A percentile compares a stretch with the other conserved stretches of the same genome.
Evolutionary conservation across 2,329 filamentous ascomycete genomes (phyloP).

Genomic region (Knoxdaviesia capensis): DNA sequence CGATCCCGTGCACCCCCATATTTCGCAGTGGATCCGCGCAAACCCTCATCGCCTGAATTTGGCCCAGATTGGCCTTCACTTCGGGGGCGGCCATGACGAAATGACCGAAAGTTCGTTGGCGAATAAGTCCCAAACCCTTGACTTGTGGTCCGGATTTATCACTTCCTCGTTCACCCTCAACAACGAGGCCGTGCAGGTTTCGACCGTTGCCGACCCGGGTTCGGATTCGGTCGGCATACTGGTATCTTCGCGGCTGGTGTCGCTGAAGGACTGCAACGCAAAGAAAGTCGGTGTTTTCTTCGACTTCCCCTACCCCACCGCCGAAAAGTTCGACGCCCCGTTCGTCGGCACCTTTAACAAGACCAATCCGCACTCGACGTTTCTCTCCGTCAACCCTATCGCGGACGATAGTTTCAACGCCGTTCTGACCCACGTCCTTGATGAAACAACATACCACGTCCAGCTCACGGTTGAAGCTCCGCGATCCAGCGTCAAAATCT

Average conservation of each 20-base stretch:
- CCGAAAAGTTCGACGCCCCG: constrained; percentile 22
- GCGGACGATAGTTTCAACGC: not conserved
- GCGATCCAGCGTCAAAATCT: not conserved
- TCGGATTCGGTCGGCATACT: constrained; percentile 16
- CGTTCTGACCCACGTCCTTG: constrained; percentile 1
- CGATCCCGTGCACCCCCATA: constrained; percentile 13
- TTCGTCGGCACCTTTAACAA: constrained; percentile 18
- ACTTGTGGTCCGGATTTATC: constrained; percentile 18
- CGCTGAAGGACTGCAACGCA: constrained; percentile 7
- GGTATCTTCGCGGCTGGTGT: constrained; percentile 15
- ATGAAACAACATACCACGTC: constrained; percentile 17
- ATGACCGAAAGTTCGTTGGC: constrained; percentile 8
- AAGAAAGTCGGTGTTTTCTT: constrained; percentile 14
- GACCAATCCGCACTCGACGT: not conserved
- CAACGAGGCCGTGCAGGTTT: constrained; percentile 12
- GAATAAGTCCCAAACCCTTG: constrained; percentile 12
- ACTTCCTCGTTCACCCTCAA: constrained; percentile 16
- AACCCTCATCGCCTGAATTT: constrained; percentile 24
- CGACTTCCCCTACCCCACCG: constrained; percentile 21
- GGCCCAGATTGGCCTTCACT: constrained; percentile 19
- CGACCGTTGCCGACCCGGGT: constrained; percentile 17
- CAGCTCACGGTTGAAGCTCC: constrained; percentile 10
- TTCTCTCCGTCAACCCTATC: not conserved
- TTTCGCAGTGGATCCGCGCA: constrained; percentile 31
- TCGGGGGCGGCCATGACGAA: constrained; percentile 7